Evolutionary conservation across 2,329 filamentous ascomycete species (phyloP), one percentile per base, ranked within the genome.

Genomic region (Penicillium glabrum): DNA sequence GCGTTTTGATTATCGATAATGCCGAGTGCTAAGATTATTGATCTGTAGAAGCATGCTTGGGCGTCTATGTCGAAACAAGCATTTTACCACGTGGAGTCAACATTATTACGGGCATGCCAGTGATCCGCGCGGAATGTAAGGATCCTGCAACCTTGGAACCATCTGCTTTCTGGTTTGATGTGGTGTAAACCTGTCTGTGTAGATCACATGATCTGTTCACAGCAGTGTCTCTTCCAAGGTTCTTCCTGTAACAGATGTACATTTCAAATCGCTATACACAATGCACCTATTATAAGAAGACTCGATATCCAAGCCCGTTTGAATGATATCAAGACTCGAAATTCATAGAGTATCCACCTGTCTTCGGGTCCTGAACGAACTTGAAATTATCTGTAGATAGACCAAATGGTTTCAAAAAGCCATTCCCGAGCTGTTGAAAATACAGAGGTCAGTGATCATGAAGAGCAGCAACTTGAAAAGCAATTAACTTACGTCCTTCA

Each of bases 341-440:
- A 64, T 93, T 93, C 88, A 99, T 90, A 75, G 89, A 96, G 76
- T 98, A 98, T 0, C 92, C 93, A 1, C 95, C 95, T 1, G 88
- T 89, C 61, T 88, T 89, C 67, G 93, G 89, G 69, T 97, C 93
- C 75, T 97, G 91, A 27, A 89, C 86, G 82, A 98, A 96, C 61
- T 96, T 87, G 71, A 99, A 98, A 72, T 96, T 96, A 46, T 96
- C 88, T 11, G 95, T 98, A 57, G 89, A 96, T 64, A 99, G 76
- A 1, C 95, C 95, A 79, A 98, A 98, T 0, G 93, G 93, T 71
- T 90, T 96, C 50, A 99, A 73, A 16, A 99, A 86, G 1, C 92
- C 91, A 71, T 99, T 96, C 0, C 95, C 95, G 58, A 99, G 79
- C 75, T 90, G 19, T 6, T 46, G 48, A 0, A 29, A 19, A 16